Base-by-base conservation (phyloP, 164 flowering plant species). In the Liquidambar formosana region DNA sequence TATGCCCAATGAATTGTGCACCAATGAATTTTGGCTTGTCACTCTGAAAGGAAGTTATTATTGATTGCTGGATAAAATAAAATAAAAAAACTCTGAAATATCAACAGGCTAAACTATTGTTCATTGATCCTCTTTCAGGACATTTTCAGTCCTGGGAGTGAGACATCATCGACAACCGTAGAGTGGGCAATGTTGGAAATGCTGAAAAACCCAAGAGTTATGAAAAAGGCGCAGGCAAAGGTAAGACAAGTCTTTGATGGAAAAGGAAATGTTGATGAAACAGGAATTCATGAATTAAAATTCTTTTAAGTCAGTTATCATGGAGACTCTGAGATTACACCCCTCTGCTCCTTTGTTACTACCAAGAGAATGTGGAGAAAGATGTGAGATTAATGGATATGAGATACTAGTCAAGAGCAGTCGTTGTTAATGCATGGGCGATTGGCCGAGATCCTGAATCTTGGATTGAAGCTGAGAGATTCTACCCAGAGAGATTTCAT, bases 131-230 rank as follows among this genome's bases (percentile, higher is more conserved):
- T 16, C 12, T 69, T 67, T 60, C 28, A 72, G 75, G 70, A 72
- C 22, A 53, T 72, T 10, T 72, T 68, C 19, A 18, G 15, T 10
- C 64, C 49, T 0, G 72, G 76, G 28, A 61, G 57, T 44, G 71
- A 67, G 52, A 73, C 66, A 52, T 60, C 71, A 54, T 67, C 76
- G 14, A 63, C 48, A 3, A 62, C 63, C 15, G 44, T 67, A 19
- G 71, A 73, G 19, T 73, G 76, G 76, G 71, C 76, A 19, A 61
- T 72, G 70, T 43, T 66, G n/a, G 75, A 72, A 67, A 25, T 72
- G 71, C 18, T 72, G 46, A 61, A 52, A 27, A 61, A 54, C n/a
- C n/a, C n/a, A n/a, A n/a, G n/a, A n/a, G n/a, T n/a, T n/a, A n/a
- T n/a, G n/a, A n/a, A n/a, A n/a, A 66, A 64, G 48, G 75, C 67